These are phyloP conservation scores for maize (Zea mays) DNA, from an alignment of 176 grass and related monocot species.

Conservation along the genomic window Zm-B73-REFERENCE-NAM-5.0 NC_050103.1:178317501-178318000, in stretches of 20 bases:
- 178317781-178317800: slow-evolving; percentile 75
- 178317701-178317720: slow-evolving; percentile 75
- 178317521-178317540: slow-evolving; percentile 63
- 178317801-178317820: slow-evolving; percentile 49
- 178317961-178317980: neutral
- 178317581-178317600: neutral
- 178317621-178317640: no score
- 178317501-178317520: slow-evolving; percentile 80
- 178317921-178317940: neutral
- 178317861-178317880: slow-evolving; percentile 9
- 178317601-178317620: neutral
- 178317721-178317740: slow-evolving; percentile 65
- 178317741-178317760: neutral
- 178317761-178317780: slow-evolving; percentile 57
- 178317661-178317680: neutral
- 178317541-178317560: slow-evolving; percentile 37
- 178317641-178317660: no score
- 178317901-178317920: no score
- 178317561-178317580: neutral
- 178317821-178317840: slow-evolving; percentile 35
- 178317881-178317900: slow-evolving; percentile 36
- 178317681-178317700: slow-evolving; percentile 74
- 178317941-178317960: neutral
- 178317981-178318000: neutral
- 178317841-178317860: slow-evolving; percentile 47